Base-by-base conservation (phyloP, 495 filamentous ascomycete genomes). In the Friedmanniomyces simplex region DNA sequence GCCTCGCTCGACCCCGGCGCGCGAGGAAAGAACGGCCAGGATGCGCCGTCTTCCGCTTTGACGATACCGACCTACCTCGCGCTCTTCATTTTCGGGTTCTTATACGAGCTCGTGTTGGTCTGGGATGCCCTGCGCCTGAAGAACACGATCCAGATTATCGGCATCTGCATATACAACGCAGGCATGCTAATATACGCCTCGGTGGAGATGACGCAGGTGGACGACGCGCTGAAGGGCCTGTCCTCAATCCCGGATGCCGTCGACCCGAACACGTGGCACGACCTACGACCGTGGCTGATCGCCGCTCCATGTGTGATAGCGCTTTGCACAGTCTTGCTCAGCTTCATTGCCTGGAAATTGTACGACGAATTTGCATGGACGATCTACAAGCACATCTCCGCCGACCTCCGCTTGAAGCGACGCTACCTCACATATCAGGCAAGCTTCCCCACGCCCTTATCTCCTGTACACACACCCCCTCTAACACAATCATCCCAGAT, bases 281-380 rank as follows among this genome's bases (percentile, higher is more conserved):
- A 81, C 34, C 78, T 85, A 22, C 73, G 80, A 63, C 87, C 88
- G 3, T 91, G 85, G 60, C 74, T 97, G 45, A 83, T 96, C 61
- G 85, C 93, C 4, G 86, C 90, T 54, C 93, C 93, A 2, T 83
- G 80, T 61, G 79, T 98, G 55, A 87, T 97, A 59, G 87, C 79
- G 1, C 69, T 95, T 26, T 81, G 81, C 8, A 89, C 85, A 2
- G 36, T 91, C 21, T 65, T 83, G 48, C 81, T 97, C 75, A 76
- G 77, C 20, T 82, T 87, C 52, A 73, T 93, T 53, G 85, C 91
- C 5, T 95, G 90, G 82, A 94, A 95, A 72, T 77, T 98, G 11
- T 98, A 98, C 66, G 89, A 95, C 68, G 94, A 97, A 69, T 98
- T 98, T 70, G 91, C 93, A 2, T 98, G 93, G 93, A 94, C 90